phyloP scores from a whole-genome alignment of 2,329 filamentous ascomycete genomes.

The Stemphylium lycopersici region DNA sequence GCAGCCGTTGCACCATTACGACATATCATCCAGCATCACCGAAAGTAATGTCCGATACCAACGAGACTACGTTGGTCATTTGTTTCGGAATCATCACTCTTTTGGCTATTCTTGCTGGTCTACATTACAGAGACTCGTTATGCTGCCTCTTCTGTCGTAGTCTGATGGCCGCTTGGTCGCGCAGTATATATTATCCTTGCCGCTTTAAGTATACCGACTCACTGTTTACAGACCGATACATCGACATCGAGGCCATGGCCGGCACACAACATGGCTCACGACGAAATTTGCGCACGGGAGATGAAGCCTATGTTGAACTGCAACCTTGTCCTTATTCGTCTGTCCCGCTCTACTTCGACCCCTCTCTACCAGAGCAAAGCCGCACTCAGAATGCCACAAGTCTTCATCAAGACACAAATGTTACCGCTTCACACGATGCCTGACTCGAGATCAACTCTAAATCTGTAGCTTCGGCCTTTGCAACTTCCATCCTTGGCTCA shows the following conservation, averaged over 20 bases:
- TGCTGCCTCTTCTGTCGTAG: slow-evolving; percentile 7
- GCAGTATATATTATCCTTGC: not conserved
- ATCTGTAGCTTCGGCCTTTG: no score
- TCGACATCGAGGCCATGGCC: not conserved
- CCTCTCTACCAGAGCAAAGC: not conserved
- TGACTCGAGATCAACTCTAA: not conserved
- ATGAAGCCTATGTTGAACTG: not conserved
- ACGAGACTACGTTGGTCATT: no score
- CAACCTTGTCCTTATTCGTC: not conserved
- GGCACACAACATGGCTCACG: not conserved
- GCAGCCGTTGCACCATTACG: no score
- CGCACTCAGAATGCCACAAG: not conserved
- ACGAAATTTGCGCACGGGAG: not conserved
- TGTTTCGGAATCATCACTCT: slow-evolving; percentile 8
- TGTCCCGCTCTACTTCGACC: not conserved
- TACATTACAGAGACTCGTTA: slow-evolving; percentile 11
- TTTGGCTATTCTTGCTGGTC: slow-evolving; percentile 1
- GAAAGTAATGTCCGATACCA: no score
- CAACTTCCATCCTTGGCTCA: not conserved
- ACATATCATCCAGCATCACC: no score
- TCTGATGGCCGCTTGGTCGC: slow-evolving; percentile 1
- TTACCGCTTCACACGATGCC: not conserved
- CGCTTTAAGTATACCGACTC: not conserved
- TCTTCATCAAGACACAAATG: not conserved
- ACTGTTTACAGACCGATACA: not conserved